Evolutionary conservation across 2,329 filamentous ascomycete genomes (phyloP), one percentile per base, ranked within the genome.

Genomic region (Arachnomyces sp.): DNA sequence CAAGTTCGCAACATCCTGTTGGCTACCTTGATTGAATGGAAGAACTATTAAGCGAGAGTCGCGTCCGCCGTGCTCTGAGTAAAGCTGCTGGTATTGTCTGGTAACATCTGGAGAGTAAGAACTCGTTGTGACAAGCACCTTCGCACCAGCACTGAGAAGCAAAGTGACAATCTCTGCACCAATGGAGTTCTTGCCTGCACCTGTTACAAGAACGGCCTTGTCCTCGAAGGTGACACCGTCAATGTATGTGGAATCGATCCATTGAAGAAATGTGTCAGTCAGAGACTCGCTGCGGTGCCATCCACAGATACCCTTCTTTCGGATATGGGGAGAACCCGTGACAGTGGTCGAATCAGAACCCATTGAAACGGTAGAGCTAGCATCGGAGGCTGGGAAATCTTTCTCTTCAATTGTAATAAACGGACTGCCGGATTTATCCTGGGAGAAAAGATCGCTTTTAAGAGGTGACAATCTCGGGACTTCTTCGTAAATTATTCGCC

Each of bases 11-110:
- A 55, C 52, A 41, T 71, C 67, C 38, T 60, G 56, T 7, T 53
- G 52, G 44, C 67, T 71, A 31, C 48, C 65, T 40, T 60, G 58
- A 31, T 69, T 71, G 50, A 61, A 65, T 0, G 64, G 66, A 2
- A 66, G 43, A 1, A 69, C 45, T 2, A 56, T 48, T 3, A 69
- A 51, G n/a, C 50, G 46, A 1, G 66, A 62, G 0, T 53, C 57
- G 9, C 48, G 49, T 2, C 54, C 54, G 8, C 63, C 63, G 42
- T 59, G 44, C 5, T 45, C 39, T 3, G 49, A 42, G 41, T 63
- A 69, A 4, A 67, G 42, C 4, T 54, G 29, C 40, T 62, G 62
- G 38, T 62, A 67, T 16, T 59, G 57, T 4, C 41, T 43, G 5
- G 57, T 52, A 7, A 50, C 53, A 4, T 44, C 48, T 15, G 55